phyloP scores from a whole-genome alignment of 352 stramenopile species.

The Pythium dissotocum region DNA sequence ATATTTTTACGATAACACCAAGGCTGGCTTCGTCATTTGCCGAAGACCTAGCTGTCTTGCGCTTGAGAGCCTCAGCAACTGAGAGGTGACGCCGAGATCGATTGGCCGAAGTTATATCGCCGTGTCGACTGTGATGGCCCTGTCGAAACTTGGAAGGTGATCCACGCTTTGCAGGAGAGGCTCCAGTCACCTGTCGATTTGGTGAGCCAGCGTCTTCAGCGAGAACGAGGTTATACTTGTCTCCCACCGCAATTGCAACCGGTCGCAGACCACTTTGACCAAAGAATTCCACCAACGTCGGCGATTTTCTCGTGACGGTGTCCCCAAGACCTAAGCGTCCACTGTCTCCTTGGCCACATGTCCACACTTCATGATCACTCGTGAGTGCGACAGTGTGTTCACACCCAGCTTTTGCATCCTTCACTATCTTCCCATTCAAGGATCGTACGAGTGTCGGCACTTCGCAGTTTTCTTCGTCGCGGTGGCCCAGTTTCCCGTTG shows the following conservation, averaged over 20 bases:
- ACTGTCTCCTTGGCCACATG: conserved; percentile 82
- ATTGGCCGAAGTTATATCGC: not conserved
- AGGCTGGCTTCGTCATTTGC: not conserved
- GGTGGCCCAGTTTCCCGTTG: conserved; percentile 83
- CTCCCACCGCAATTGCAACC: conserved; percentile 77
- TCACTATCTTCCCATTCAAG: conserved; percentile 52
- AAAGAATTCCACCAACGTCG: conserved; percentile 63
- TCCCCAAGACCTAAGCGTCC: conserved; percentile 76
- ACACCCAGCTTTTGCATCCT: conserved; percentile 77
- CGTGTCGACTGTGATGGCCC: not conserved
- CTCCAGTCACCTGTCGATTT: not conserved
- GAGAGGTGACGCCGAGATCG: not conserved
- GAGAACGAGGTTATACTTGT: conserved; percentile 87
- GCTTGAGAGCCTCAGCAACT: not conserved
- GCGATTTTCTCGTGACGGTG: conserved; percentile 57
- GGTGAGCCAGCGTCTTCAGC: conserved; percentile 35
- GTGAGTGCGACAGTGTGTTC: conserved; percentile 76
- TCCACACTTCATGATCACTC: conserved; percentile 64
- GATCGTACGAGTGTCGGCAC: conserved; percentile 51
- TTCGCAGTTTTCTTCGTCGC: conserved; percentile 78
- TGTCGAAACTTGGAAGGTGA: not conserved
- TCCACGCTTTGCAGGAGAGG: not conserved
- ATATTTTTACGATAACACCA: not conserved
- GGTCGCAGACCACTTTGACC: conserved; percentile 44
- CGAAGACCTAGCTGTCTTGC: not conserved